phyloP scores from a whole-genome alignment of 441 rosid genomes.

The Adansonia gregorii region DNA sequence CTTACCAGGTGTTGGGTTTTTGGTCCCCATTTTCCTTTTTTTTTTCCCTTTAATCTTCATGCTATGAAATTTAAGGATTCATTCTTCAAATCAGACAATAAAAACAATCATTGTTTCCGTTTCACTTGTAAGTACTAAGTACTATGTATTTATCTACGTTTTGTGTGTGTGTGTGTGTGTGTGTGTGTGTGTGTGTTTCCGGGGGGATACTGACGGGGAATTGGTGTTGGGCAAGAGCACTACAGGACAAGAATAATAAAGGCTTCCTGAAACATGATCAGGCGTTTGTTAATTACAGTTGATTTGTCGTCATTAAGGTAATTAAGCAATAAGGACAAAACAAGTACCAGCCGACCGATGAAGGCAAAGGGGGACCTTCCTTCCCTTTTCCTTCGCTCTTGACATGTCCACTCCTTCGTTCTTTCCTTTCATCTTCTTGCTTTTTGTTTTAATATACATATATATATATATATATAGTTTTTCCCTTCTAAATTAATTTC shows the following conservation, averaged over 20 bases:
- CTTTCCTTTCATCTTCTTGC: background rate
- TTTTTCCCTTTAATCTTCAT: background rate
- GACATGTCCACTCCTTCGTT: background rate
- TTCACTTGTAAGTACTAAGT: background rate
- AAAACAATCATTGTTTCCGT: background rate
- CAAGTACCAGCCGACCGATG: constrained; percentile 17
- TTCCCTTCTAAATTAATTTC: background rate
- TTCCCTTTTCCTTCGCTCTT: background rate
- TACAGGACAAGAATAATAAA: background rate
- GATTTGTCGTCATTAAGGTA: constrained; percentile 21
- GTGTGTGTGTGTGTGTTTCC: no score
- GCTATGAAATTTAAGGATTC: background rate
- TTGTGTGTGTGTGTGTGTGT: no score
- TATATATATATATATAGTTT: no score
- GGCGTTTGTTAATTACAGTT: constrained; percentile 12
- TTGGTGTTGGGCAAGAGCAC: background rate
- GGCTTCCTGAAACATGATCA: constrained; percentile 7
- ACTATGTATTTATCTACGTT: background rate
- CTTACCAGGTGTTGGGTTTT: constrained; percentile 28
- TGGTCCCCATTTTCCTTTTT: background rate
- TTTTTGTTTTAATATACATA: background rate
- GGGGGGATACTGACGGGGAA: background rate
- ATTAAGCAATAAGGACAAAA: constrained; percentile 23
- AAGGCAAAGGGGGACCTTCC: constrained; percentile 9
- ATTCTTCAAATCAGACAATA: background rate